phyloP scores from a whole-genome alignment of 192 early-diverging fungal genomes.

The Coemansia interrupta region DNA sequence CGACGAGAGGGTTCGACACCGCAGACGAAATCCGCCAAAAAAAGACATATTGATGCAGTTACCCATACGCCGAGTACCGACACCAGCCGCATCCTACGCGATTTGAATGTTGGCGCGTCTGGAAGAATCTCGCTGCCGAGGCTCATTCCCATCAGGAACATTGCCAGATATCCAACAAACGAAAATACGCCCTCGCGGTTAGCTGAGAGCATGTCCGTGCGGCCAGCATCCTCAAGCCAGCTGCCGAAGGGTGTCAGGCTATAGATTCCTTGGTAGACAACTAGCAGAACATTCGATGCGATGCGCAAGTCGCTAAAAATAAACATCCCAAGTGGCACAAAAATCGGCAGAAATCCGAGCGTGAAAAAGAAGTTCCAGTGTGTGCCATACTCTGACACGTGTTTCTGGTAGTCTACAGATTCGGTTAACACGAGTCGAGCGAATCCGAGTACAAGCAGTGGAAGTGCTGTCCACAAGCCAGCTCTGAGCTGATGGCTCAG shows the following conservation, averaged over 20 bases:
- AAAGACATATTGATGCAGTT: conserved; percentile 51
- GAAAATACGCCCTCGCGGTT: conserved; percentile 91
- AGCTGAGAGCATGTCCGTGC: conserved; percentile 67
- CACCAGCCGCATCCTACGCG: conserved; percentile 50
- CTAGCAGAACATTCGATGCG: conserved; percentile 51
- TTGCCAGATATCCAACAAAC: conserved; percentile 77
- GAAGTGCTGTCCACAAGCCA: conserved; percentile 55
- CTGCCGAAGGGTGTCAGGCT: conserved; percentile 57
- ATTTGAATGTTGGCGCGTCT: conserved; percentile 40
- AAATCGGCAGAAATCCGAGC: conserved; percentile 76
- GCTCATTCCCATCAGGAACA: conserved; percentile 76
- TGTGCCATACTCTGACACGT: conserved; percentile 90
- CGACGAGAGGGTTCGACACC: conserved; percentile 66
- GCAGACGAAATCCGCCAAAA: conserved; percentile 52
- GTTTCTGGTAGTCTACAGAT: conserved; percentile 88
- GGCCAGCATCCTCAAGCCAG: conserved; percentile 74
- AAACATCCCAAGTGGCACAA: conserved; percentile 62
- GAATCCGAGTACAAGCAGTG: conserved; percentile 73
- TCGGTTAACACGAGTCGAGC: conserved; percentile 68
- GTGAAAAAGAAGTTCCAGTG: conserved; percentile 99
- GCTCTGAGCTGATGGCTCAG: conserved; percentile 51
- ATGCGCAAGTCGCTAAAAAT: conserved; percentile 58
- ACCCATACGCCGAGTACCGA: conserved; percentile 46
- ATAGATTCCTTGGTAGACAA: conserved; percentile 64
- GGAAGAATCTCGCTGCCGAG: conserved; percentile 63